Conservation (phyloP, 139 green algal genomes). For the Chlamydomonas sp. region DNA sequence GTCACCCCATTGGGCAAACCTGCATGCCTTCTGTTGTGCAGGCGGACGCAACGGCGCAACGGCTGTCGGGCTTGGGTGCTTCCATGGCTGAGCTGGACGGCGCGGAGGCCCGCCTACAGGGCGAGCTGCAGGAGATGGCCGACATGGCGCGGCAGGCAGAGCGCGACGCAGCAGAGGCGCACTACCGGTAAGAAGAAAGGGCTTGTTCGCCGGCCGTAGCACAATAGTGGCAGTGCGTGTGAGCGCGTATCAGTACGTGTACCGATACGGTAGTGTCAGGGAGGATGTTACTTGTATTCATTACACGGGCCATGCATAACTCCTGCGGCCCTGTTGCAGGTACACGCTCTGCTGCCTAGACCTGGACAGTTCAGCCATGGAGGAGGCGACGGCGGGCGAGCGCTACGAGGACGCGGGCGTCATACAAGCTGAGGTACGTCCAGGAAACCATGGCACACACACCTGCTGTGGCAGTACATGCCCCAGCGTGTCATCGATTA, state of each 20-base stretch:
- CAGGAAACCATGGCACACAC: too few relatives aligned
- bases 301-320: neutral
- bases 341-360: conserved; percentile 7
- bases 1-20: neutral
- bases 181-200: neutral
- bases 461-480: too few relatives aligned
- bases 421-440: conserved; percentile 8
- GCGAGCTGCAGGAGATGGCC: conserved; percentile 20
- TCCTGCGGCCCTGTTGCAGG: neutral
- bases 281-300: too few relatives aligned
- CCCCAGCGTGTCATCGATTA: too few relatives aligned
- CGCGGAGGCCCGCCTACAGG: neutral
- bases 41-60: conserved; percentile 19
- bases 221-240: neutral
- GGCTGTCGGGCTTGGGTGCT: neutral
- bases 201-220: neutral
- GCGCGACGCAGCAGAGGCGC: conserved; percentile 18
- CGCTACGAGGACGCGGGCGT: conserved; percentile 20
- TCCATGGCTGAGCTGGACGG: conserved; percentile 8
- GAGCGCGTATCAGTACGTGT: too few relatives aligned
- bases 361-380: neutral
- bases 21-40: neutral
- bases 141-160: conserved; percentile 4
- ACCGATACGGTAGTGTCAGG: too few relatives aligned
- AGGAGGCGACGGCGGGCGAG: conserved; percentile 1